Percentiles rank a stretch among this genome's conserved stretches.
Conservation (phyloP, 1,284 basidiomycete species). For the Microbotryum silenes-acaulis region DNA sequence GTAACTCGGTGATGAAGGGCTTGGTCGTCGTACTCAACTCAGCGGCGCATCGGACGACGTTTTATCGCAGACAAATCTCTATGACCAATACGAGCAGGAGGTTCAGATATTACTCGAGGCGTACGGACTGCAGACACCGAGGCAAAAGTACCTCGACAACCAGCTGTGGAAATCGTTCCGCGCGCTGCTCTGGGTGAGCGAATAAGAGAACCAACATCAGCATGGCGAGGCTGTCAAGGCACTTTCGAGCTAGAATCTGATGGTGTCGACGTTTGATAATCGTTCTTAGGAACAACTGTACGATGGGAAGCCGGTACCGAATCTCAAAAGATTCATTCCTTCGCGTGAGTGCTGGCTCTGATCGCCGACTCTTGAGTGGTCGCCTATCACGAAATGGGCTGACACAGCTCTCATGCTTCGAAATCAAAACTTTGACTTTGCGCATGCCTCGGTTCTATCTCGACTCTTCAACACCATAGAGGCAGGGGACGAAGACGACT, state of each 20-base stretch:
- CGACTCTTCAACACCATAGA: not conserved
- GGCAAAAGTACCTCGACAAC: conserved; percentile 18
- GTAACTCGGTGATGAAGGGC: not conserved
- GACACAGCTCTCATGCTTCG: not conserved
- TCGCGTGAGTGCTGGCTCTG: conserved; percentile 5
- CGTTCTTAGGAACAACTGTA: conserved; percentile 17
- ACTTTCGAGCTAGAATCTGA: not conserved
- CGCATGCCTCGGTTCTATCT: too few relatives aligned
- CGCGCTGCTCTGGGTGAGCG: conserved; percentile 16
- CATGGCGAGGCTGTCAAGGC: not conserved
- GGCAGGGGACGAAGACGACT: conserved; percentile 19
- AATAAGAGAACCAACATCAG: not conserved
- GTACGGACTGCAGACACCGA: conserved; percentile 3
- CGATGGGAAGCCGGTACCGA: conserved; percentile 10
- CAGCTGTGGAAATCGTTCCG: conserved; percentile 6
- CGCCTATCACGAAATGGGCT: not conserved
- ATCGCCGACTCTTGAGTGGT: not conserved
- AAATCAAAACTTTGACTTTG: not conserved
- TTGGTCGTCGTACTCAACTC: not conserved
- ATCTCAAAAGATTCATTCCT: conserved; percentile 24
- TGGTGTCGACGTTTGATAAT: not conserved
- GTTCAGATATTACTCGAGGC: not conserved
- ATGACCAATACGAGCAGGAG: conserved; percentile 8
- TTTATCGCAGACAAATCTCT: conserved; percentile 15
- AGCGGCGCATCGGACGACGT: not conserved